Conservation (phyloP, 306 rosid genomes). For the Cucumis sativus region DNA sequence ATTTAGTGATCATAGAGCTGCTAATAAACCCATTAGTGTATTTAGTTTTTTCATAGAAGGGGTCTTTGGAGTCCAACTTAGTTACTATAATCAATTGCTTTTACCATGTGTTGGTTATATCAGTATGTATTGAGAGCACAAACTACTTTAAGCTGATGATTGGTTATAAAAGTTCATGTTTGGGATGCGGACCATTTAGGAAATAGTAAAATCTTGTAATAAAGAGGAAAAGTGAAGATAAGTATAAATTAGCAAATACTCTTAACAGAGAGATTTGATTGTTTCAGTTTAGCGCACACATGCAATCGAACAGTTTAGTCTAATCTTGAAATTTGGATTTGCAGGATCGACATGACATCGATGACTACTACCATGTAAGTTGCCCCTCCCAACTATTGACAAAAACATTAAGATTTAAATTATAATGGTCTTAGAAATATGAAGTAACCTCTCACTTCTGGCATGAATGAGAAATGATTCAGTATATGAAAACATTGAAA, state of each 20-base stretch:
- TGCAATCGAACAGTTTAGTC: neutral
- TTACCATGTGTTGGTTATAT: too few relatives aligned
- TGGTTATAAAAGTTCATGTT: too few relatives aligned
- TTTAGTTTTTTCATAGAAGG: neutral
- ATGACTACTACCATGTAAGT: conserved; percentile 7
- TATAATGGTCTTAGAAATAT: too few relatives aligned
- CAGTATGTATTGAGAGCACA: too few relatives aligned
- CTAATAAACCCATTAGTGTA: neutral
- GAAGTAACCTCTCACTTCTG: neutral
- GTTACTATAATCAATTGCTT: too few relatives aligned
- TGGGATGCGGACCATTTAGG: too few relatives aligned
- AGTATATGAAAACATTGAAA: neutral
- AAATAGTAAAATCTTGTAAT: too few relatives aligned
- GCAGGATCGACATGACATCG: conserved; percentile 1
- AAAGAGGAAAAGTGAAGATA: too few relatives aligned
- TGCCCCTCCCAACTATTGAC: neutral
- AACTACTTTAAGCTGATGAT: too few relatives aligned
- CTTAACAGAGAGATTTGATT: too few relatives aligned
- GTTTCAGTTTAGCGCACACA: neutral
- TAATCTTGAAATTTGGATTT: neutral
- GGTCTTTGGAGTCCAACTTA: too few relatives aligned
- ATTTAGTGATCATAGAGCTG: neutral
- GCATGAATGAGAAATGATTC: neutral
- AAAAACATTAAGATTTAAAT: neutral
- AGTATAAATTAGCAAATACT: too few relatives aligned